A percentile compares a stretch with the other conserved stretches of the same genome.
phyloP scores from a whole-genome alignment of 2,329 filamentous ascomycete species.

The Xylariaceae sp. region DNA sequence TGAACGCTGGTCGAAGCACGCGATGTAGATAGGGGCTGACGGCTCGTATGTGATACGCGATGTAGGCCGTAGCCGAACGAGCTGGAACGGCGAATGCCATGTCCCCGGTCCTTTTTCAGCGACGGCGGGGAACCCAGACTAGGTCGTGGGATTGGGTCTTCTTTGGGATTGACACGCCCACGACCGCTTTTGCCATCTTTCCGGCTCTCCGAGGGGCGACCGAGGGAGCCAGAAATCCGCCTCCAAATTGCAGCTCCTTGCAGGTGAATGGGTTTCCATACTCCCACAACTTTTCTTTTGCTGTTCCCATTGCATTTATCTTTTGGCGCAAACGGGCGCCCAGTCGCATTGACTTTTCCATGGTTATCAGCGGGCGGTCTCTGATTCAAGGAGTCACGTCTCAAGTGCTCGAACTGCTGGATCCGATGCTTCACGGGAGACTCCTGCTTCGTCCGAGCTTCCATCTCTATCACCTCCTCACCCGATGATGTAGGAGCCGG shows the following conservation, averaged over 20 bases:
- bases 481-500: not conserved
- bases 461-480: slow-evolving; percentile 1
- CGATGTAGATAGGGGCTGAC: slow-evolving; percentile 15
- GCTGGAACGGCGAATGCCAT: slow-evolving; percentile 14
- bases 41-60: slow-evolving; percentile 18
- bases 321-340: not conserved
- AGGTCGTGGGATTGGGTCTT: not conserved
- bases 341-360: slow-evolving; percentile 12
- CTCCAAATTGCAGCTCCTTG: slow-evolving; percentile 29
- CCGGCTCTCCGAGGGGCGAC: slow-evolving; percentile 23
- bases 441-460: slow-evolving; percentile 15
- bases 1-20: slow-evolving; percentile 1
- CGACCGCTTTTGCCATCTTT: slow-evolving; percentile 13
- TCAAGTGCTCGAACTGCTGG: slow-evolving; percentile 30
- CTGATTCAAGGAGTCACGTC: slow-evolving; percentile 14
- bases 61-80: slow-evolving; percentile 25
- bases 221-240: slow-evolving; percentile 30
- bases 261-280: slow-evolving; percentile 26
- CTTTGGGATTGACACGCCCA: slow-evolving; percentile 10
- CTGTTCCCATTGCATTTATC: slow-evolving; percentile 2
- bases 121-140: not conserved
- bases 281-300: slow-evolving; percentile 9
- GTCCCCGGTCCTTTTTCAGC: not conserved
- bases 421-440: slow-evolving; percentile 32
- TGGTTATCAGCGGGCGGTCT: not conserved